Percentiles rank a stretch among this genome's conserved stretches.
Conservation (phyloP, 208 protist species). For the Leishmania turanica region DNA sequence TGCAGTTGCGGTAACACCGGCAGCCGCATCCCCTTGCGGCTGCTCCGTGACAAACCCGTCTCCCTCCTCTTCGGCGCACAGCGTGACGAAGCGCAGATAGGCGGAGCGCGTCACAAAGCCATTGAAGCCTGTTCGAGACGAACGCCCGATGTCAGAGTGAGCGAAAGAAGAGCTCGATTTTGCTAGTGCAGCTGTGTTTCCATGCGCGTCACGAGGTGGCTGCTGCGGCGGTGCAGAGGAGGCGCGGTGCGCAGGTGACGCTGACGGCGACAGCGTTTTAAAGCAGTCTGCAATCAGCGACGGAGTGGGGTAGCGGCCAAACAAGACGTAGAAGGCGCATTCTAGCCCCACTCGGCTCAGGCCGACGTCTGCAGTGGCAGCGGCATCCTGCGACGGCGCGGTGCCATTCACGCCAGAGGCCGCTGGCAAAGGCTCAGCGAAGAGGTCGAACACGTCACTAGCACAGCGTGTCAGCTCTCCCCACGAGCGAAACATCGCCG, state of each 20-base stretch:
- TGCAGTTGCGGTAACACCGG: background rate
- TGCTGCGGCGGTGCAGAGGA: background rate
- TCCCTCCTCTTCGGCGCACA: conserved; percentile 36
- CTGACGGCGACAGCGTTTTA: background rate
- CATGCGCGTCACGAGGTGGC: background rate
- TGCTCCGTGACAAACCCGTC: conserved; percentile 4
- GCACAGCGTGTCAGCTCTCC: conserved; percentile 52
- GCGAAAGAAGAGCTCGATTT: background rate
- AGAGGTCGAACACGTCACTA: conserved; percentile 45
- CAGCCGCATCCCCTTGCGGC: background rate
- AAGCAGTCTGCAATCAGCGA: conserved; percentile 23
- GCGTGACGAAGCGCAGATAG: conserved; percentile 24
- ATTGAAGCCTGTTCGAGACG: background rate
- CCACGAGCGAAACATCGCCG: conserved; percentile 56
- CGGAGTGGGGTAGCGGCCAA: conserved; percentile 26
- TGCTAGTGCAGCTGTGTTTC: background rate
- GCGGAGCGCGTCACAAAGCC: conserved; percentile 1
- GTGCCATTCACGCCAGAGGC: background rate
- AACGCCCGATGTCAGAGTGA: background rate
- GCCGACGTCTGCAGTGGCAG: background rate
- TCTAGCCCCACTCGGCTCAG: conserved; percentile 16
- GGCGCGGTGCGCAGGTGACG: background rate
- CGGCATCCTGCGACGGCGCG: background rate
- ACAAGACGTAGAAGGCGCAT: conserved; percentile 35
- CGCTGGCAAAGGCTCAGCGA: conserved; percentile 16